phyloP scores from a whole-genome alignment of 805 yeast genomes.

The Candida koratica region DNA sequence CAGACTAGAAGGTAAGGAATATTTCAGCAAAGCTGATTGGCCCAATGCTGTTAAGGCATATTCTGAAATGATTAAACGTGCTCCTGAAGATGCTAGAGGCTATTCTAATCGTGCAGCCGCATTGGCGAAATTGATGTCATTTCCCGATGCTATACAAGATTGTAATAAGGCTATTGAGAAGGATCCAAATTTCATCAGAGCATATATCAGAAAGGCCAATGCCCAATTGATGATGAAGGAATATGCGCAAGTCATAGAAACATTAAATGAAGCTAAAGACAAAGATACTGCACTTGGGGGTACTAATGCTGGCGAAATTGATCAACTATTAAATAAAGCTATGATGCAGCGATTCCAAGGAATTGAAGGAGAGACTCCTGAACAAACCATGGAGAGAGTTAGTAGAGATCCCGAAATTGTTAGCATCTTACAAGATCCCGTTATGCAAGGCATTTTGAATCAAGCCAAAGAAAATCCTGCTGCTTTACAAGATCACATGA shows the following conservation, averaged over 20 bases:
- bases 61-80: conserved; percentile 92
- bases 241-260: conserved; percentile 74
- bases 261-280: conserved; percentile 72
- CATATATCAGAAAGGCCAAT: conserved; percentile 93
- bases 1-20: conserved; percentile 85
- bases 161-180: conserved; percentile 84
- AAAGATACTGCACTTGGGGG: conserved; percentile 66
- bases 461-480: conserved; percentile 96
- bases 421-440: conserved; percentile 85
- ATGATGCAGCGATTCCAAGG: conserved; percentile 74
- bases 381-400: conserved; percentile 88
- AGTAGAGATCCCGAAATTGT: conserved; percentile 93
- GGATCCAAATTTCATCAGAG: conserved; percentile 88
- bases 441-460: conserved; percentile 89
- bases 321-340: conserved; percentile 75
- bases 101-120: conserved; percentile 99
- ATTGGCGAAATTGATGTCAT: conserved; percentile 86
- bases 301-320: conserved; percentile 68
- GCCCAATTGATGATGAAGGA: conserved; percentile 91
- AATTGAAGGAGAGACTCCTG: conserved; percentile 85
- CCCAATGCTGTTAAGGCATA: conserved; percentile 93
- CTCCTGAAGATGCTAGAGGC: conserved; percentile 96
- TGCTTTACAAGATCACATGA: conserved; percentile 96
- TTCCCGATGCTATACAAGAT: conserved; percentile 94
- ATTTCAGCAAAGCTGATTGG: conserved; percentile 89